phyloP scores from a whole-genome alignment of 345 rosid genomes.

The Lenwebbia sp. region DNA sequence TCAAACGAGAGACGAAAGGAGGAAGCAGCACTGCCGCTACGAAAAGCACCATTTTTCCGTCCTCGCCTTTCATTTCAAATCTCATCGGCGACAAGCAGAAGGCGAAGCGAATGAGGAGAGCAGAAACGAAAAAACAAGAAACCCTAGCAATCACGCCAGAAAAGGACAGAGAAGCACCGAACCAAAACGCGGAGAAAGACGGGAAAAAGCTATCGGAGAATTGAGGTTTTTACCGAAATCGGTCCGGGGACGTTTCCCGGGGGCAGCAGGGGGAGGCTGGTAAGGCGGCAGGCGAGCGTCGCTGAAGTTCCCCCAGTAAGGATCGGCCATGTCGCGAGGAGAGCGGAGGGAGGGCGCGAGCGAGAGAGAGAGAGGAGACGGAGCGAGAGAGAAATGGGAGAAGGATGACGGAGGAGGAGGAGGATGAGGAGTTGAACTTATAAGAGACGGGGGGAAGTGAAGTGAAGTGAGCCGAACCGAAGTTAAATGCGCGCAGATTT shows the following conservation, averaged over 20 bases:
- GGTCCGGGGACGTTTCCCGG: slow-evolving; percentile 43
- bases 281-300: slow-evolving; percentile 21
- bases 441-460: too few species aligned
- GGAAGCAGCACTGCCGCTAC: background rate
- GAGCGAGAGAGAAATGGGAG: background rate
- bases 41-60: background rate
- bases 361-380: background rate
- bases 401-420: background rate
- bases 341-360: background rate
- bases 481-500: background rate
- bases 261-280: slow-evolving; percentile 11
- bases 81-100: background rate
- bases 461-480: background rate
- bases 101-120: background rate
- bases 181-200: background rate
- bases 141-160: background rate
- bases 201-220: background rate
- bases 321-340: slow-evolving; percentile 29
- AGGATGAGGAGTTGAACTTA: background rate
- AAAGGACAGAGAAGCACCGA: background rate
- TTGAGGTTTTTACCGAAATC: slow-evolving; percentile 22
- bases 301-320: slow-evolving; percentile 33
- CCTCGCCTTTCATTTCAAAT: background rate
- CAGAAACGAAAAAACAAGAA: background rate
- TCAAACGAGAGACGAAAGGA: background rate